phyloP scores from a whole-genome alignment of 2,329 filamentous ascomycete genomes.

The Teratosphaeria pseudoeucalypti region DNA sequence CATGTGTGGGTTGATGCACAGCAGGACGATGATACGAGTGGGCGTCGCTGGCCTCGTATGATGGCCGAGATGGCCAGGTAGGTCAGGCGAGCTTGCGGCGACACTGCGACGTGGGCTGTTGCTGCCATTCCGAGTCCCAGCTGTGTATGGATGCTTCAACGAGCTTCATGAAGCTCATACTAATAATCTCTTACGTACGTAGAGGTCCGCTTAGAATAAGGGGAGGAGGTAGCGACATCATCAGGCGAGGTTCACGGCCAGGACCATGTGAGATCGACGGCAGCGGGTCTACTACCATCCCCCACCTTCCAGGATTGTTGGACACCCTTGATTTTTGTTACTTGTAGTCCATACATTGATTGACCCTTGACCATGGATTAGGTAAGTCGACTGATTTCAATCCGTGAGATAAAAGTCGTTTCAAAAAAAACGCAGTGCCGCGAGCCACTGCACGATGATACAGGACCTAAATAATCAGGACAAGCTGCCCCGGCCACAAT shows the following conservation, averaged over 20 bases:
- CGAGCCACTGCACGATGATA: too few species aligned
- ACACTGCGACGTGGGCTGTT: slow-evolving; percentile 4
- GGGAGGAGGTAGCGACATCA: neutral
- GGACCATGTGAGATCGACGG: neutral
- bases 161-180: neutral
- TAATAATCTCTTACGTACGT: too few species aligned
- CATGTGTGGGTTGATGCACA: neutral
- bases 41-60: slow-evolving; percentile 9
- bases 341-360: too few species aligned
- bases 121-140: neutral
- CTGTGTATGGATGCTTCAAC: neutral
- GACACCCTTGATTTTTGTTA: too few species aligned
- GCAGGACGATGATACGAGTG: neutral
- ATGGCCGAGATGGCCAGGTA: slow-evolving; percentile 29
- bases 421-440: too few species aligned
- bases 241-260: neutral
- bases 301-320: too few species aligned
- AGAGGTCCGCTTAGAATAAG: neutral
- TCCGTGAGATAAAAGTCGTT: too few species aligned
- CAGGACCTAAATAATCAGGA: too few species aligned
- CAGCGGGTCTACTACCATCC: neutral
- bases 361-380: too few species aligned
- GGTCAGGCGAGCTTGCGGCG: slow-evolving; percentile 31
- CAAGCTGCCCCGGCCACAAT: too few species aligned
- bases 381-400: too few species aligned